phyloP scores from a whole-genome alignment of 768 basidiomycete genomes.

The Brasilioporus rufonigricans region DNA sequence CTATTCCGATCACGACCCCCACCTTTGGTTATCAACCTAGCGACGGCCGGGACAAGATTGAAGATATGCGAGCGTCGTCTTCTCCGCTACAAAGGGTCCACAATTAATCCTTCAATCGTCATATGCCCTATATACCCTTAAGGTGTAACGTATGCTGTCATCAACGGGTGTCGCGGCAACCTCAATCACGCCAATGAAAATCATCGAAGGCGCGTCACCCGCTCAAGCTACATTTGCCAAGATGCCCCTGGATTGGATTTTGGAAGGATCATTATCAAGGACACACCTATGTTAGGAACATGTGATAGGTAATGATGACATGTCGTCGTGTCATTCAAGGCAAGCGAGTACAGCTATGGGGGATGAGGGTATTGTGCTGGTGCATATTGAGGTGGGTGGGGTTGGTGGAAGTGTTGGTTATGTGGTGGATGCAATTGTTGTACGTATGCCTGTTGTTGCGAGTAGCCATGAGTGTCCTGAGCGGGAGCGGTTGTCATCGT shows the following conservation, averaged over 20 bases:
- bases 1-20: background rate
- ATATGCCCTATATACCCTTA: background rate
- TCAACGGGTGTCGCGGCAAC: background rate
- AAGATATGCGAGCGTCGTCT: background rate
- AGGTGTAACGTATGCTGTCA: background rate
- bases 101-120: background rate
- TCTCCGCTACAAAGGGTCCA: background rate
- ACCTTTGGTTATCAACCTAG: background rate
- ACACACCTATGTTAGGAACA: background rate
- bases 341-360: conserved; percentile 4
- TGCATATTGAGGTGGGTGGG: conserved; percentile 13
- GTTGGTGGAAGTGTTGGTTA: conserved; percentile 7
- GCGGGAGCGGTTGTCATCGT: conserved; percentile 4
- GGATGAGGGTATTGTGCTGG: conserved; percentile 16
- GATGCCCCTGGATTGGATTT: background rate
- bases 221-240: background rate
- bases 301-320: background rate
- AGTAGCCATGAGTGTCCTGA: conserved; percentile 5
- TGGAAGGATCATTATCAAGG: background rate
- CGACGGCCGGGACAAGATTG: background rate
- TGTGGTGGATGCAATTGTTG: conserved; percentile 10
- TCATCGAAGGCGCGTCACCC: background rate
- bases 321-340: background rate
- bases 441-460: conserved; percentile 8
- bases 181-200: background rate